Evolutionary conservation across 352 stramenopile species (phyloP).

Genomic region (Globisporangium viniferum): DNA sequence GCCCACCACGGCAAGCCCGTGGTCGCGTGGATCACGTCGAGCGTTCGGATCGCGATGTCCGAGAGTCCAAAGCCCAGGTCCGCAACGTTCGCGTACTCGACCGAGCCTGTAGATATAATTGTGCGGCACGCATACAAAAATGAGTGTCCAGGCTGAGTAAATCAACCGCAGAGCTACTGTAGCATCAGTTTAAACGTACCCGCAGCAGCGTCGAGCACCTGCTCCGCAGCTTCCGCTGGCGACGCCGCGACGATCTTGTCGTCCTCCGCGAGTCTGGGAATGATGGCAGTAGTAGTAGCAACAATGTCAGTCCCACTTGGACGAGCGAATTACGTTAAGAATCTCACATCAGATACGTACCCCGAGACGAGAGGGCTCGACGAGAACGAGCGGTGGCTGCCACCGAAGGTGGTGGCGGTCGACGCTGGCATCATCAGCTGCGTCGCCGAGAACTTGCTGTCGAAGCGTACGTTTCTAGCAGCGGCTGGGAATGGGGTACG

Average conservation of each 20-base stretch:
- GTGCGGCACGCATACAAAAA: neutral
- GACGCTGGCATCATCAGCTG: conserved; percentile 36
- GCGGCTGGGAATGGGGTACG: conserved; percentile 22
- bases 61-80: conserved; percentile 72
- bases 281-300: neutral
- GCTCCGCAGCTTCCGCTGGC: conserved; percentile 38
- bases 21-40: conserved; percentile 74
- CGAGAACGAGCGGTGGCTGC: conserved; percentile 52
- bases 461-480: conserved; percentile 29
- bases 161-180: neutral
- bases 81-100: conserved; percentile 51
- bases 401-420: conserved; percentile 32
- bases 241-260: conserved; percentile 46
- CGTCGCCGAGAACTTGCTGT: conserved; percentile 39
- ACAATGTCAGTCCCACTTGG: neutral
- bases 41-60: conserved; percentile 66
- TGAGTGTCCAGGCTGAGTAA: neutral
- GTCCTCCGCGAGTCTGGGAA: conserved; percentile 32
- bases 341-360: conserved; percentile 21
- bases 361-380: conserved; percentile 38
- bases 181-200: conserved; percentile 12
- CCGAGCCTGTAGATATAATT: conserved; percentile 24
- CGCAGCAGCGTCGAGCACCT: conserved; percentile 44
- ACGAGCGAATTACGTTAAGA: neutral
- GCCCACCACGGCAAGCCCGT: conserved; percentile 87